These are phyloP conservation scores for Endoconidiophora polonica DNA, from an alignment of 2,329 filamentous ascomycete genomes.

Conservation along the genomic window DNA sequence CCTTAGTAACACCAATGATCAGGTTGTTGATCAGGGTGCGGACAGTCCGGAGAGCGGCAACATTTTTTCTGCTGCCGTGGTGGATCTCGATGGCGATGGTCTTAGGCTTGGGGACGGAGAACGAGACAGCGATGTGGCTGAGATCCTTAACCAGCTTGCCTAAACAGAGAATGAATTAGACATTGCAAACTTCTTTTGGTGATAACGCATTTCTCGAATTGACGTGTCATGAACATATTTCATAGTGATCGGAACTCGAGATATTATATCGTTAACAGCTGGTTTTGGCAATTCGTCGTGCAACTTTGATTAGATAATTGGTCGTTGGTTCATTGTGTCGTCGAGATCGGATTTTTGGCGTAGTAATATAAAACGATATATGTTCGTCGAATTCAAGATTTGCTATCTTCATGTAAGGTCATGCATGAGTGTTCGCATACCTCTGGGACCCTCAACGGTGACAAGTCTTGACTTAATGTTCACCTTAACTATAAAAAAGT, in stretches of 20 bases:
- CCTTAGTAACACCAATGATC: slow-evolving; percentile 95
- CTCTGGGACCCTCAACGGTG: slow-evolving; percentile 92
- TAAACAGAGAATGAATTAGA: slow-evolving; percentile 21
- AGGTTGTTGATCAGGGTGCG: slow-evolving; percentile 97
- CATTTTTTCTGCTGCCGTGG: slow-evolving; percentile 94
- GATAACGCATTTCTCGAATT: no score
- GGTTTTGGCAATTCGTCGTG: no score
- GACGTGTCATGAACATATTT: no score
- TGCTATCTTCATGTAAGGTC: no score
- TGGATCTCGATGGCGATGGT: slow-evolving; percentile 94
- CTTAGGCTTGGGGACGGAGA: slow-evolving; percentile 72
- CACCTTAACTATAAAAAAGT: slow-evolving; percentile 63
- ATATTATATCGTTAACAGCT: no score
- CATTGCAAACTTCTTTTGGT: background rate
- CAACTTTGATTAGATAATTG: no score
- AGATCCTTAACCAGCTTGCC: slow-evolving; percentile 96
- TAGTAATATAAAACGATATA: background rate
- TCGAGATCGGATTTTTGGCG: background rate
- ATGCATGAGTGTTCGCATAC: slow-evolving; percentile 29
- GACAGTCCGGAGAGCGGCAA: slow-evolving; percentile 95
- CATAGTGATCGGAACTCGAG: no score
- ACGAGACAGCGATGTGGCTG: slow-evolving; percentile 89
- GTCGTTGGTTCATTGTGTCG: background rate
- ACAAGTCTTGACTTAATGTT: slow-evolving; percentile 92
- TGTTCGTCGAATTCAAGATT: background rate